Evolutionary conservation across 257 asterid genomes (phyloP).

Genomic region (Solanum bulbocastanum): DNA sequence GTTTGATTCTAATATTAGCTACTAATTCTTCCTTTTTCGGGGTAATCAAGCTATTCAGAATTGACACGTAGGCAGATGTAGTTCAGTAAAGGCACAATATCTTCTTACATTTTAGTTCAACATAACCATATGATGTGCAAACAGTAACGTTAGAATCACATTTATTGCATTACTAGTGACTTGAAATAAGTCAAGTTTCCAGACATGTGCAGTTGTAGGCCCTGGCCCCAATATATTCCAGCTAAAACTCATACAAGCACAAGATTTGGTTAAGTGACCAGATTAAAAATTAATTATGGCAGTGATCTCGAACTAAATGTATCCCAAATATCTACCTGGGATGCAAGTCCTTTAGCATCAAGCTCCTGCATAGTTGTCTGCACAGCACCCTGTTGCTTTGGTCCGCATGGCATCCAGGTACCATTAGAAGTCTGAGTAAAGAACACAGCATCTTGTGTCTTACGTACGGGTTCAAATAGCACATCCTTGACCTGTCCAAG

Average conservation of each 20-base stretch:
- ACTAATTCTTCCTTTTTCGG: background rate
- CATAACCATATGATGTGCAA: background rate
- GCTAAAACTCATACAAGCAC: background rate
- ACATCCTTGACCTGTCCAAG: conserved; percentile 83
- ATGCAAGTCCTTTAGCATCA: conserved; percentile 72
- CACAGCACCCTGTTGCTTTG: conserved; percentile 72
- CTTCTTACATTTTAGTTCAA: background rate
- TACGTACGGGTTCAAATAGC: conserved; percentile 89
- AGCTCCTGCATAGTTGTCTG: conserved; percentile 87
- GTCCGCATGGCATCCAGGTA: conserved; percentile 88
- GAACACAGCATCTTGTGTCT: conserved; percentile 92
- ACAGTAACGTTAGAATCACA: background rate
- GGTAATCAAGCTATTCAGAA: background rate
- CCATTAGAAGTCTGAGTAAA: conserved; percentile 52
- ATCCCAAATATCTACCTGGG: conserved; percentile 38
- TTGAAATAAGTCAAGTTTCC: background rate
- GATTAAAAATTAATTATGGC: background rate
- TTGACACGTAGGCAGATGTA: background rate
- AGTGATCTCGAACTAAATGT: background rate
- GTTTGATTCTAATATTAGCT: background rate
- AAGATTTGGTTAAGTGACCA: background rate
- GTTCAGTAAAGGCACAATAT: background rate
- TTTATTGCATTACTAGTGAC: background rate
- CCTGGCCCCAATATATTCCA: background rate
- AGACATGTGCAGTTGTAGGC: background rate